Evolutionary conservation across 768 basidiomycete species (phyloP).

Genomic region (Rubroboletus pulcherrimus): DNA sequence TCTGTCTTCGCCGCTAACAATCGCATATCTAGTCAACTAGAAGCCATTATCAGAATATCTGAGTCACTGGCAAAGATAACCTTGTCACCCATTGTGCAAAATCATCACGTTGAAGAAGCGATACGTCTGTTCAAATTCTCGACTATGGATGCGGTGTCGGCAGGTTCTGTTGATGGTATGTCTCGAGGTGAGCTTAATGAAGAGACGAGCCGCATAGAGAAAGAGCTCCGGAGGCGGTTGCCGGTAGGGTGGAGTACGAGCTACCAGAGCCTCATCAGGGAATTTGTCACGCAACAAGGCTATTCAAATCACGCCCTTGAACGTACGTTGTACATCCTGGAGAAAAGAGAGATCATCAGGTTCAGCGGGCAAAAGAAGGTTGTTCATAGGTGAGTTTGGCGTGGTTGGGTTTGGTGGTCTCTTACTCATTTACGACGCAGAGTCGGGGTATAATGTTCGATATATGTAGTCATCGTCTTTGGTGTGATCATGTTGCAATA

Average conservation of each 20-base stretch:
- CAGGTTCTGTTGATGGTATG: conserved; percentile 89
- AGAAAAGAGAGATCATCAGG: conserved; percentile 92
- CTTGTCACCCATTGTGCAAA: conserved; percentile 78
- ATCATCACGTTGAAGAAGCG: conserved; percentile 95
- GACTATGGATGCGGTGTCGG: conserved; percentile 98
- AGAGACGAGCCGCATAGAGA: conserved; percentile 88
- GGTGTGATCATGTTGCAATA: conserved; percentile 1
- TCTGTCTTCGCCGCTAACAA: conserved; percentile 1
- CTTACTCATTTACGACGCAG: conserved; percentile 14
- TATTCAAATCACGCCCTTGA: conserved; percentile 90
- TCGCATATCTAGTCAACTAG: conserved; percentile 65
- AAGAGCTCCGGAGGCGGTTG: conserved; percentile 75
- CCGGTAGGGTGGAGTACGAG: conserved; percentile 97
- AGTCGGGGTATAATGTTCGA: conserved; percentile 26
- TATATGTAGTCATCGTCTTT: neutral
- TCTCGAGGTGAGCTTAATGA: conserved; percentile 90
- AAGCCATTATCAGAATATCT: conserved; percentile 98
- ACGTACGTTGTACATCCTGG: conserved; percentile 83
- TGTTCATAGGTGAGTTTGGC: conserved; percentile 40
- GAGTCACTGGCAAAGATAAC: conserved; percentile 96
- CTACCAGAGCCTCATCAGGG: conserved; percentile 87
- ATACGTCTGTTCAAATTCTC: conserved; percentile 98
- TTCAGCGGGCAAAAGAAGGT: conserved; percentile 62
- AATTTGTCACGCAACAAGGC: conserved; percentile 92
- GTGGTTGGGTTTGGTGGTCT: neutral